Evolutionary conservation across 345 rosid species (phyloP).

Genomic region (Excoecaria agallocha): DNA sequence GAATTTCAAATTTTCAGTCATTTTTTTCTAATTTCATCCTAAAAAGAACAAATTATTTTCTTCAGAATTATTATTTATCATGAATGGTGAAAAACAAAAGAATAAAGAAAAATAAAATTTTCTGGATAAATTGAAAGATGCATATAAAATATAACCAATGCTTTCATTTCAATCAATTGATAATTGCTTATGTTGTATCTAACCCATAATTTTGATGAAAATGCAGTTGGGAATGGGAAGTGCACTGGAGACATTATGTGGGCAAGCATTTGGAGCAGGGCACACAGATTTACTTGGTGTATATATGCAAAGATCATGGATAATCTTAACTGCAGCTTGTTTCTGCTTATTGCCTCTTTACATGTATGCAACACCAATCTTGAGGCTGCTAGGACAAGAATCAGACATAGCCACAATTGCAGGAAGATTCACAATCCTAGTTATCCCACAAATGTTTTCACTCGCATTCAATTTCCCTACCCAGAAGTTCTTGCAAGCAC

Average conservation of each 20-base stretch:
- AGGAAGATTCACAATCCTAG: conserved; percentile 60
- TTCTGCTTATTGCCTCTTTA: conserved; percentile 66
- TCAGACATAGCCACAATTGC: conserved; percentile 67
- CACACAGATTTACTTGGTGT: conserved; percentile 70
- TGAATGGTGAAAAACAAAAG: no score
- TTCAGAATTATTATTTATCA: no score
- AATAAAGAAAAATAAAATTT: no score
- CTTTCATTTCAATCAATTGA: no score
- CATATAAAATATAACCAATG: no score
- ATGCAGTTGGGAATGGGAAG: conserved; percentile 96
- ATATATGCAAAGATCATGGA: conserved; percentile 91
- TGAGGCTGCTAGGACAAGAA: conserved; percentile 67
- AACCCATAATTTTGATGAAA: not conserved
- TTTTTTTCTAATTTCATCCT: no score
- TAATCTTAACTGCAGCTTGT: conserved; percentile 66
- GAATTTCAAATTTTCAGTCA: no score
- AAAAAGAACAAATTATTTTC: no score
- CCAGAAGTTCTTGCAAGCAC: conserved; percentile 84
- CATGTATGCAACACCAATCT: conserved; percentile 67
- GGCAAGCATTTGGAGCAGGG: conserved; percentile 97
- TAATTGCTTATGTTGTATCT: no score
- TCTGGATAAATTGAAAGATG: no score
- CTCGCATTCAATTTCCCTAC: conserved; percentile 80
- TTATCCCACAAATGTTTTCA: conserved; percentile 90
- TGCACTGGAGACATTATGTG: conserved; percentile 87